Base-by-base conservation (phyloP, 176 grass and related monocot genomes). In the Musa beccarii region DNA sequence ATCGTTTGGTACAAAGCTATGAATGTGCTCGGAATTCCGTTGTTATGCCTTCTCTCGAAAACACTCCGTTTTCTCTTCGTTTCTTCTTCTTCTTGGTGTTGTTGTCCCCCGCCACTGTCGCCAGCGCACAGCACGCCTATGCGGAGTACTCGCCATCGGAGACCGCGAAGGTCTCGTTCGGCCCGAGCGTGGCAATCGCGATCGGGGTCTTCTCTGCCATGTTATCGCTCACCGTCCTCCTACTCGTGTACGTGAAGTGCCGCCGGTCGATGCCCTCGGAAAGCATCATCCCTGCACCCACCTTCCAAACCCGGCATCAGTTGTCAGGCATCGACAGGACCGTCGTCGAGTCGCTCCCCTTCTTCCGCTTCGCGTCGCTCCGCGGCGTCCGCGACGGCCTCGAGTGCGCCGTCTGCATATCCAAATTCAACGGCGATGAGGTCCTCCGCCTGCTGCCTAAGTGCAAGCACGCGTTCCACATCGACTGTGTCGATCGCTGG, bases 341-440 rank as follows among this genome's bases (percentile, higher is more conserved):
- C 29, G 79, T 94, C 6, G 73, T 98, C 24, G 84, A 98, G 66
- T 91, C 88, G 15, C 90, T 93, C 1, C 95, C 95, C 11, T 91
- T 93, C 80, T 98, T 98, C 77, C 88, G 88, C 16, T 98, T 98
- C 82, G 80, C 88, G 0, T 68, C 82, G 20, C 86, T 98, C 9
- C 84, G 82, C 10, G 95, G 90, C 20, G 81, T 84, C 9, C 82
- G 95, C 11, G 82, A 72, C 51, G 95, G 90, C 10, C 85, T 98
- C 71, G 95, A 98, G 84, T 98, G 95, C 75, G 66, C 88, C 8
- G 90, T 98, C 68, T 98, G 95, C 89, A 86, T 94, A 2, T 84
- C 90, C 63, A 80, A 82, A 11, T 98, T 91, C 80, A 71, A 82
- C 55, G 90, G 93, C 63, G 66, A 84, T 10, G 90, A 98, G 75